These are phyloP conservation scores for Colletotrichum cordylinicola DNA, from an alignment of 2,329 filamentous ascomycete species.

Conservation along the genomic window DNA sequence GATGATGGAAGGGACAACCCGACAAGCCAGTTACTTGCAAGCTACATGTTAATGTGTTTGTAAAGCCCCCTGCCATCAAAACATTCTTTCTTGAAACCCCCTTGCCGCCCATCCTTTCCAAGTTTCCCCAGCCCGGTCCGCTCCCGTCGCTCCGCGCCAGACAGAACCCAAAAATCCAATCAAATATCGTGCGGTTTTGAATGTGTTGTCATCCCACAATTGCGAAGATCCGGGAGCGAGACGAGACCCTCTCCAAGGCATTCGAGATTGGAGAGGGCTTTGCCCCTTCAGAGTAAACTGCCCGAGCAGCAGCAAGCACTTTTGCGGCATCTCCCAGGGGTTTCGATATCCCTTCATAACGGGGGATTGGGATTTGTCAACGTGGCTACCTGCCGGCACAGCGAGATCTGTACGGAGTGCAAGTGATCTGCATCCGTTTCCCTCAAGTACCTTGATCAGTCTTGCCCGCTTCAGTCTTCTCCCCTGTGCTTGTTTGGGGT, in stretches of 20 bases:
- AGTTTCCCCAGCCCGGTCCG: slow-evolving; percentile 16
- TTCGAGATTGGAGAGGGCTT: not conserved
- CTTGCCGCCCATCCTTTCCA: slow-evolving; percentile 1
- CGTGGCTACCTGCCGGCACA: not conserved
- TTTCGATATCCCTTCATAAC: not conserved
- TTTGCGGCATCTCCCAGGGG: not conserved
- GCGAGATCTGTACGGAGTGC: not conserved
- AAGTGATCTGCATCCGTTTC: not conserved
- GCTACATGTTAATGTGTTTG: not conserved
- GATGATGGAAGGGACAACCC: slow-evolving; percentile 3
- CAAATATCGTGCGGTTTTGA: slow-evolving; percentile 5
- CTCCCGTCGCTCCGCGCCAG: slow-evolving; percentile 10
- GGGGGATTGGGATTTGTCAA: not conserved
- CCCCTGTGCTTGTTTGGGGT: not conserved
- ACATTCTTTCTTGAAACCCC: not conserved
- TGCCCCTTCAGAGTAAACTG: not conserved
- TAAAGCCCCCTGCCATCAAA: not conserved
- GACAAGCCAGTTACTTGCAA: not conserved
- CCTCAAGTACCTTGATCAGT: not conserved
- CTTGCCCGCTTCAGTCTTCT: not conserved
- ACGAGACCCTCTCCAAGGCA: not conserved
- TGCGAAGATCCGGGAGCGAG: not conserved
- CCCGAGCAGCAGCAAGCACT: not conserved
- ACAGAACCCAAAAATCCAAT: not conserved
- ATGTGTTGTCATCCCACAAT: not conserved